Evolutionary conservation across 139 green algal species (phyloP), one percentile per base, ranked within the genome.

Genomic region (Raphidocelis subcapitata): DNA sequence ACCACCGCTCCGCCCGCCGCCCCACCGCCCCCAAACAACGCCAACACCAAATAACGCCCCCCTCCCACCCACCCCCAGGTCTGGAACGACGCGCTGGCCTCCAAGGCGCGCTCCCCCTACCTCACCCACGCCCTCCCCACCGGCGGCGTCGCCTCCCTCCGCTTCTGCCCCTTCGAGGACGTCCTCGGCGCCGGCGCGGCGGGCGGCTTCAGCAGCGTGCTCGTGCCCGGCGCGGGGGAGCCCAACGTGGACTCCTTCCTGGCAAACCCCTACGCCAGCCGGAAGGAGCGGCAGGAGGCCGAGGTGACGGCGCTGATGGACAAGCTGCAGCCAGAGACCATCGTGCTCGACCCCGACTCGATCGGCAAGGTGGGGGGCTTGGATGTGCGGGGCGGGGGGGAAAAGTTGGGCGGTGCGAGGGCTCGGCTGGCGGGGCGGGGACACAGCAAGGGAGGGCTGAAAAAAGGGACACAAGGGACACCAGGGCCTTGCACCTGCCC

Each of bases 241-340:
- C 92, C 96, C 32, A 98, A 99, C 91, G 98, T 92, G 79, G 96
- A 99, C 86, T 92, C 91, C 3, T 94, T 92, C 35, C 94, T 99
- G 65, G 95, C 90, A 16, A 94, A 98, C 82, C 95, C 95, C 21
- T 98, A 89, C 83, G 78, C 92, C 62, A 90, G 70, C n/a, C 74
- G 68, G 37, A 87, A 86, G 63, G 87, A 95, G 79, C 82, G 94
- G n/a, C 86, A 85, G 16, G 92, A 98, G 83, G 76, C 81, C 37
- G 96, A 99, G 83, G 92, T 99, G 36, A 79, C 83, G 36, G 57
- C 83, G 70, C 87, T 99, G 81, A 82, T 99, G 71, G 96, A 98
- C 84, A 99, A 99, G 88, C 85, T 99, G 78, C 92, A 94, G 77
- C 93, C 96, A 0, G 90, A 95, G 31, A 97, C 93, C 74, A 99